Evolutionary conservation across 495 filamentous ascomycete genomes (phyloP).

Genomic region (Aspergillus conjunctus): DNA sequence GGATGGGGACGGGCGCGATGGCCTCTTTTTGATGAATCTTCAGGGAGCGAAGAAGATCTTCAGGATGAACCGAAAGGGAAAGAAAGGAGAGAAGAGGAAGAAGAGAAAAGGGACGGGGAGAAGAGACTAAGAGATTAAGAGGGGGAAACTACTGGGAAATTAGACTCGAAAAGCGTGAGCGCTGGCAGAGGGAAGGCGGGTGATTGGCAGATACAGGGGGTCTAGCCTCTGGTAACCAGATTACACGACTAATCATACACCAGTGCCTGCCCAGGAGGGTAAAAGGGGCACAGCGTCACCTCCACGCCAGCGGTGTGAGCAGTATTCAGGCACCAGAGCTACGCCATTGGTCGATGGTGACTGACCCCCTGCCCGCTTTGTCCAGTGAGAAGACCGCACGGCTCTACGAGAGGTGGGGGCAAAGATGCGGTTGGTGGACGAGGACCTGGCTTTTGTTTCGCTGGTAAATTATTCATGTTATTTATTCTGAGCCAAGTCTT

Average conservation of each 20-base stretch:
- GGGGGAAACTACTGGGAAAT: slow-evolving; percentile 21
- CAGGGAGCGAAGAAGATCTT: slow-evolving; percentile 45
- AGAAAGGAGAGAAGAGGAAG: slow-evolving; percentile 28
- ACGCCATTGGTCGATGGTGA: slow-evolving; percentile 19
- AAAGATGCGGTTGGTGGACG: slow-evolving; percentile 5
- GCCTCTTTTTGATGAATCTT: slow-evolving; percentile 55
- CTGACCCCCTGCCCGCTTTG: not conserved
- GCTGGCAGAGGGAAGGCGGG: slow-evolving; percentile 12
- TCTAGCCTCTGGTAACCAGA: slow-evolving; percentile 14
- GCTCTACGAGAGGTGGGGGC: slow-evolving; percentile 31
- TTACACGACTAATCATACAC: no score
- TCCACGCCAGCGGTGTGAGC: slow-evolving; percentile 1
- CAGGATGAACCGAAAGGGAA: slow-evolving; percentile 37
- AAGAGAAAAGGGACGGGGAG: slow-evolving; percentile 27
- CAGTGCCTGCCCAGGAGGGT: not conserved
- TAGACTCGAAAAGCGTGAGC: slow-evolving; percentile 15
- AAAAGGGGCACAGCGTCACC: slow-evolving; percentile 2
- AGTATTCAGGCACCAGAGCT: slow-evolving; percentile 18
- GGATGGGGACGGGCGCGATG: slow-evolving; percentile 56
- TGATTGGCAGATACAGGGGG: slow-evolving; percentile 20
- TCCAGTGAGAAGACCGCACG: slow-evolving; percentile 26
- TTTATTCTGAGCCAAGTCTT: not conserved
- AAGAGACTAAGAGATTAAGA: slow-evolving; percentile 6
- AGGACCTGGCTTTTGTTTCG: not conserved
- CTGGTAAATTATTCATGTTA: not conserved